Evolutionary conservation across 208 protist species (phyloP), one percentile per base, ranked within the genome.

Genomic region (Porcisia hertigi): DNA sequence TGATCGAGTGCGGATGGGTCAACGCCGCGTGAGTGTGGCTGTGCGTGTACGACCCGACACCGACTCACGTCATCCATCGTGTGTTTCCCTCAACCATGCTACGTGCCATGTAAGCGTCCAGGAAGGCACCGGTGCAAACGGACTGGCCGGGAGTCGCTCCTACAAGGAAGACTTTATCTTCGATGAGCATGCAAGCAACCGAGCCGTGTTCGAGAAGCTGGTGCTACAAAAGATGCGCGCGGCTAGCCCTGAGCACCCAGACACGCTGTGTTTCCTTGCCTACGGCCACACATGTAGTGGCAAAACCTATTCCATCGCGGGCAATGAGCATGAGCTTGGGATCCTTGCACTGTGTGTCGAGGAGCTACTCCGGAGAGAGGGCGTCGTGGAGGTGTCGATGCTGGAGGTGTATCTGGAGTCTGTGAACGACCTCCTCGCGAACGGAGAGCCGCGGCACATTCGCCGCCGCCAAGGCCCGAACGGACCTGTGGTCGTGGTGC

Each of bases 251-350:
- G 81, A 86, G 7, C 62, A 85, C 47, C 90, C 91, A 7, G 93
- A 96, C 81, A 97, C 91, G 39, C 86, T 95, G 1, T 97, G 94
- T 81, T 90, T 97, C 67, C 66, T 97, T 6, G 91, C 92, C 7
- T 97, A 97, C 71, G 94, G 94, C 18, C 94, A 97, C 83, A 97
- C 92, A 16, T 90, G 81, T 79, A 97, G 94, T 69, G 94, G 94
- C 47, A 97, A 97, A 75, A 97, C 94, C 11, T 90, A 96, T 77
- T 87, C 89, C n/a, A 96, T 97, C 73, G 87, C 86, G 45, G 91
- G 91, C 36, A 84, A 70, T 72, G 83, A 84, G 18, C 49, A 76
- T 34, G 93, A 97, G 70, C 73, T 86, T 2, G 93, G 93, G 9
- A 65, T 97, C 1, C 82, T 97, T 36, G 84, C 90, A 25, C 81